phyloP scores from a whole-genome alignment of 2,329 filamentous ascomycete genomes.

The Rhynchosporium secalis region DNA sequence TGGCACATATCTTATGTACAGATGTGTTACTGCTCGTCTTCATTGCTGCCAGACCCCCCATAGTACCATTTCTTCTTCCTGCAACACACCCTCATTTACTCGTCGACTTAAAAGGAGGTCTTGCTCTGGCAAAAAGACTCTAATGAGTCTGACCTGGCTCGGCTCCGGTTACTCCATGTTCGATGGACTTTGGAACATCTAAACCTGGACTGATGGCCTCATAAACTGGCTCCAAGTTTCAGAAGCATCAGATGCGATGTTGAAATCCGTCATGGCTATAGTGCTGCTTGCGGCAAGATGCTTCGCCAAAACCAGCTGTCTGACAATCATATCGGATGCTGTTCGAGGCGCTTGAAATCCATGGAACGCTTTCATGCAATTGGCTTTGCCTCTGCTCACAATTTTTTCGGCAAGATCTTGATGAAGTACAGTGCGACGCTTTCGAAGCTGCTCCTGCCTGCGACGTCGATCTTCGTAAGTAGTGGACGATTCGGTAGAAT shows the following conservation, averaged over 20 bases:
- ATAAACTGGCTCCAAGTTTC: background rate
- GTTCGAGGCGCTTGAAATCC: background rate
- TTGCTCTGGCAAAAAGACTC: too few species aligned
- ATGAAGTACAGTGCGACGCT: background rate
- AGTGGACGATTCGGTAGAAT: too few species aligned
- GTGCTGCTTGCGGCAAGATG: background rate
- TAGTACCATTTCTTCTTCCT: too few species aligned
- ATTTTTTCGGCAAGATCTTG: background rate
- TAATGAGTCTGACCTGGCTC: too few species aligned
- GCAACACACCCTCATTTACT: too few species aligned
- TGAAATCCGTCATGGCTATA: background rate
- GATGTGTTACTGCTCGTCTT: too few species aligned
- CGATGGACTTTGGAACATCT: too few species aligned
- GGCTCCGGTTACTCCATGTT: too few species aligned
- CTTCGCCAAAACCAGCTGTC: background rate
- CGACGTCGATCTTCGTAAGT: too few species aligned
- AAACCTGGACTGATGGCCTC: background rate
- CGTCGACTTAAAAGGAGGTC: too few species aligned
- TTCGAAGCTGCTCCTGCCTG: background rate
- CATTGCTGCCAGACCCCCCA: too few species aligned
- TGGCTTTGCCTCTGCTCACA: background rate
- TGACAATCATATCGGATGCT: background rate
- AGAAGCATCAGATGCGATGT: background rate
- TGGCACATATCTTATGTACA: too few species aligned
- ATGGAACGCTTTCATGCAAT: background rate